Base-by-base conservation (phyloP, 768 basidiomycete species). In the Guyanaporus albipodus region DNA sequence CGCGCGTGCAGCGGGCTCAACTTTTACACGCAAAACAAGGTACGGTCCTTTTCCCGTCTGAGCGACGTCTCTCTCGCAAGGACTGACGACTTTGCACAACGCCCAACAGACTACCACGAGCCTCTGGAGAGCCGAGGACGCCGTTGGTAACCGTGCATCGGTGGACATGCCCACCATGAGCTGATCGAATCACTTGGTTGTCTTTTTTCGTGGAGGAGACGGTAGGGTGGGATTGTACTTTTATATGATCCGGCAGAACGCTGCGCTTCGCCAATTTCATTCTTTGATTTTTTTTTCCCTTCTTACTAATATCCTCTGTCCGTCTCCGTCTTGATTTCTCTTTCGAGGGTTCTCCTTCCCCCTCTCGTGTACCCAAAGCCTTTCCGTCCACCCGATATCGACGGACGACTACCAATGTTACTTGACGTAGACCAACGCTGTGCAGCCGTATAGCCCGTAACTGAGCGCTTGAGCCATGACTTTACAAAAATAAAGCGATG, bases 1-100 rank as follows among this genome's bases (percentile, higher is more conserved):
- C 17, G 21, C 23, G 15, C 37, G 42, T 23, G 6, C 58, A 86
- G 88, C 53, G 94, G 90, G 21, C 78, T 97, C 69, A 89, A 89
- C 65, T 98, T 98, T 71, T 98, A 93, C 64, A 98, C 95, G 4
- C 87, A 93, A 67, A 86, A 91, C 67, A 97, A 96, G 82, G 86
- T 80, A 54, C 47, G 57, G 1, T 3, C 37, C n/a, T n/a, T n/a
- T n/a, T 22, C n/a, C 46, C 29, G 12, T 8, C 38, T 33, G 21
- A 38, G n/a, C 15, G 1, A 15, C 38, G 39, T 22, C 15, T 22
- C 17, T 27, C n/a, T n/a, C n/a, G n/a, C n/a, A 40, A 34, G 49
- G 7, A n/a, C 26, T 57, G n/a, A n/a, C 33, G n/a, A n/a, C n/a
- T n/a, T n/a, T n/a, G 27, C 29, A 36, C 19, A 14, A 15, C n/a